Evolutionary conservation across 352 stramenopile species (phyloP).

Genomic region (Saprolegnia diclina): DNA sequence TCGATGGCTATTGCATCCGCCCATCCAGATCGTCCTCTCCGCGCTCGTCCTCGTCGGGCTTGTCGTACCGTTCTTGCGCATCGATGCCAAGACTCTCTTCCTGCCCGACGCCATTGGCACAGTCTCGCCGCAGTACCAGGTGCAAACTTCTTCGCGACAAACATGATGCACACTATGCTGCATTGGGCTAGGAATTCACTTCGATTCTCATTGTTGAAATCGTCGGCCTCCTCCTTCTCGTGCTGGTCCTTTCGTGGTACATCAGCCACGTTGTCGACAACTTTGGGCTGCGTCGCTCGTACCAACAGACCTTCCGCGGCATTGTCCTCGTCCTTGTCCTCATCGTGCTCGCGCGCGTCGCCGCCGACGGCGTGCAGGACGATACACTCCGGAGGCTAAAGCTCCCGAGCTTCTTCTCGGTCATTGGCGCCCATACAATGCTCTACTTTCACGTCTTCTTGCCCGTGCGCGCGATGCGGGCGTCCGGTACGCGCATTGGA

Average conservation of each 20-base stretch:
- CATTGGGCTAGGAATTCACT: background rate
- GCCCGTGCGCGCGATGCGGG: background rate
- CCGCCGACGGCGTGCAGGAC: too few species aligned
- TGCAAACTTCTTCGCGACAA: background rate
- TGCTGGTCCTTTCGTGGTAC: background rate
- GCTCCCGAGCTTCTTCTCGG: conserved; percentile 5
- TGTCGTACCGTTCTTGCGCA: background rate
- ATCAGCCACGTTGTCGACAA: conserved; percentile 15
- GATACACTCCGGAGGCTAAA: background rate
- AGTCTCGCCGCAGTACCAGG: background rate
- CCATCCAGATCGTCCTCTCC: background rate
- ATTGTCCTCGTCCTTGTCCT: background rate
- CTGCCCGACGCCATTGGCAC: background rate
- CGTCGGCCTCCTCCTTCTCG: background rate
- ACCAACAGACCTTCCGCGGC: conserved; percentile 2
- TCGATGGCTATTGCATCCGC: conserved; percentile 1
- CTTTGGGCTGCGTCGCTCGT: conserved; percentile 11
- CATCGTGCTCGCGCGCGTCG: background rate
- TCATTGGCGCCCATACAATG: background rate
- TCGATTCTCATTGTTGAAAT: background rate
- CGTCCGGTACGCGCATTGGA: background rate
- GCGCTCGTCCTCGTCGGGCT: background rate
- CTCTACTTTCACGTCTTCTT: conserved; percentile 9
- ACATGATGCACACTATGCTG: background rate
- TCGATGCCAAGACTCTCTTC: background rate